Percentiles rank a stretch among this genome's conserved stretches.
Conservation (phyloP, 441 rosid genomes). For the Adansonia madagascariensis region DNA sequence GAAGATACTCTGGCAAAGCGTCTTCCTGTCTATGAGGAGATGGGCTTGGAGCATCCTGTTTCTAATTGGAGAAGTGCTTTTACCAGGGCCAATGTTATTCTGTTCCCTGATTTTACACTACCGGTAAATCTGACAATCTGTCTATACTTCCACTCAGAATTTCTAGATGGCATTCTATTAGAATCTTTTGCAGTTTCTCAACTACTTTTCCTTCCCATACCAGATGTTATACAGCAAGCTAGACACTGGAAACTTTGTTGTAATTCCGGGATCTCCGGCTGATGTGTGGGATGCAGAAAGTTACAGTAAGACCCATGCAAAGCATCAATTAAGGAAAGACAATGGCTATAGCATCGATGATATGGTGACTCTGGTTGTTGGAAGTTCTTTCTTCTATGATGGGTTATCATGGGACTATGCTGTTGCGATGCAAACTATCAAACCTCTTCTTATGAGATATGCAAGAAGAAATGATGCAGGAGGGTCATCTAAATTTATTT, state of each 20-base stretch:
- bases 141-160: slow-evolving; percentile 10
- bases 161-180: slow-evolving; percentile 23
- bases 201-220: slow-evolving; percentile 41
- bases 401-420: slow-evolving; percentile 87
- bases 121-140: slow-evolving; percentile 57
- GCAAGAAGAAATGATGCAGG: slow-evolving; percentile 65
- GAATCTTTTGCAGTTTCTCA: slow-evolving; percentile 40
- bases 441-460: slow-evolving; percentile 78
- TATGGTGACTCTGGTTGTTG: slow-evolving; percentile 79
- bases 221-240: slow-evolving; percentile 96
- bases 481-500: slow-evolving; percentile 72
- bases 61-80: slow-evolving; percentile 77
- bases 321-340: slow-evolving; percentile 59
- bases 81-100: slow-evolving; percentile 74
- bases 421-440: slow-evolving; percentile 74
- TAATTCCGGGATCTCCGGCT: slow-evolving; percentile 86
- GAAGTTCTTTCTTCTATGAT: slow-evolving; percentile 83
- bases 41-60: slow-evolving; percentile 61
- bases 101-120: slow-evolving; percentile 78
- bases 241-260: slow-evolving; percentile 97
- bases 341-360: slow-evolving; percentile 69
- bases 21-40: slow-evolving; percentile 65
- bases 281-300: slow-evolving; percentile 96
- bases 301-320: slow-evolving; percentile 61
- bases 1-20: slow-evolving; percentile 85